Conservation (phyloP, 1,284 basidiomycete species). For the Leucoagaricus sp. region DNA sequence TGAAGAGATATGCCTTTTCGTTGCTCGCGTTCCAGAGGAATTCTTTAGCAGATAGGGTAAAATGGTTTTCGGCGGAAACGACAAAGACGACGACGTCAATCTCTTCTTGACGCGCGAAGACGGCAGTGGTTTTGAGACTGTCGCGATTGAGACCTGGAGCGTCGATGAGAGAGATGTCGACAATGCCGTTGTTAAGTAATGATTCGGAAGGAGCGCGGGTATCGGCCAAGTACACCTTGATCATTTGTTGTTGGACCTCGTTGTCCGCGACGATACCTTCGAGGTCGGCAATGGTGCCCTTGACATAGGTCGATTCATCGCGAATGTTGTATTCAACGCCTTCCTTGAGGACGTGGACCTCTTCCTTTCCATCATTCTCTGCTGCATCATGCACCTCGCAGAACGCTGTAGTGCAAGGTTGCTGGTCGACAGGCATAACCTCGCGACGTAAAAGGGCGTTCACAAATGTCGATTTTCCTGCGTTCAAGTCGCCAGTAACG, state of each 20-base stretch:
- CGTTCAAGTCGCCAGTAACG: conserved; percentile 98
- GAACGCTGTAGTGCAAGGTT: conserved; percentile 97
- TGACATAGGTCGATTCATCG: conserved; percentile 79
- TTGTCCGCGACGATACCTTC: conserved; percentile 84
- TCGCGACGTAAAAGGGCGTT: conserved; percentile 89
- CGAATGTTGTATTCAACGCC: conserved; percentile 70
- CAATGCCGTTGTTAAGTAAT: conserved; percentile 93
- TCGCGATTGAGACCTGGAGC: conserved; percentile 98
- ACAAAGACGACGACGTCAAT: conserved; percentile 99
- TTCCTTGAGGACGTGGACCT: conserved; percentile 79
- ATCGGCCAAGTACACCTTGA: conserved; percentile 87
- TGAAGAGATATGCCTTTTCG: conserved; percentile 98
- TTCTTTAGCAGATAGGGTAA: conserved; percentile 94
- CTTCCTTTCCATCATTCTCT: conserved; percentile 80
- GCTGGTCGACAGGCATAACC: conserved; percentile 97
- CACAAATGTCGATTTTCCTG: conserved; percentile 98
- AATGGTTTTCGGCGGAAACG: conserved; percentile 98
- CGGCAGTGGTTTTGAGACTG: conserved; percentile 92
- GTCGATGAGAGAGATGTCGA: conserved; percentile 98
- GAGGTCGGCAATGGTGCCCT: conserved; percentile 69
- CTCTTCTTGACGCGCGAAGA: conserved; percentile 96
- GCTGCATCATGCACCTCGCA: conserved; percentile 95
- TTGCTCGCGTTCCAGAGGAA: conserved; percentile 93
- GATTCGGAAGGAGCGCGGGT: conserved; percentile 75
- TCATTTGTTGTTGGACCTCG: conserved; percentile 54